Evolutionary conservation across 371 early-diverging fungal genomes (phyloP), one percentile per base, ranked within the genome.

Genomic region (Mortierella sp.): DNA sequence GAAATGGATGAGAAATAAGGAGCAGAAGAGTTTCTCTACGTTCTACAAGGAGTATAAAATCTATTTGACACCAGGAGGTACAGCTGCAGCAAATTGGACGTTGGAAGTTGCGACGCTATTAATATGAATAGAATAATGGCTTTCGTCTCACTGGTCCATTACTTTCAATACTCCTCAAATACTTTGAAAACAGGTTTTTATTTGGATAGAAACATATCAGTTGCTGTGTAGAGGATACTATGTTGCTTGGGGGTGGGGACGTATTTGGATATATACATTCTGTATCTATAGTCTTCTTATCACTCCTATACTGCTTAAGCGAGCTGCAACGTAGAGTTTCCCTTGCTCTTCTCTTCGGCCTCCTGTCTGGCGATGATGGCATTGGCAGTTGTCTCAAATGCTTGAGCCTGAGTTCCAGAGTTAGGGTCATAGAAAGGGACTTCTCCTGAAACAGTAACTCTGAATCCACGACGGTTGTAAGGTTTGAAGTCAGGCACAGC

Each of bases 351-450:
- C 7, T 72, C 82, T 16, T 73, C 70, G 9, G 70, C 76, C 57
- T 81, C 76, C 28, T 81, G 82, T 61, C 76, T 81, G 28, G 82
- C 76, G 59, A 81, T 58, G 66, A 81, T 81, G 4, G 59, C 76
- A 4, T 62, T 58, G 24, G 82, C 76, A 16, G 65, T 70, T 16
- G 48, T 58, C 65, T 74, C 73, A 28, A 59, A 75, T n/a, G 83
- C 85, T 64, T 83, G 59, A 7, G 75, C 67, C 63, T 83, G 85
- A 19, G 80, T 85, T 19, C 72, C 80, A 45, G 86, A 86, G 53
- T 84, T 85, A 48, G 87, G 84, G 53, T 92, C 91, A 77, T 80
- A 90, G 77, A 80, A 90, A 13, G 92, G 92, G 15, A 70, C 71
- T 71, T 92, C 92, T 10, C 84, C 88, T 58, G 87, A 86, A 53